Percentiles rank a stretch among this genome's conserved stretches.
Evolutionary conservation across 2,329 filamentous ascomycete species (phyloP).

Genomic region (Nigrograna mackinnonii): DNA sequence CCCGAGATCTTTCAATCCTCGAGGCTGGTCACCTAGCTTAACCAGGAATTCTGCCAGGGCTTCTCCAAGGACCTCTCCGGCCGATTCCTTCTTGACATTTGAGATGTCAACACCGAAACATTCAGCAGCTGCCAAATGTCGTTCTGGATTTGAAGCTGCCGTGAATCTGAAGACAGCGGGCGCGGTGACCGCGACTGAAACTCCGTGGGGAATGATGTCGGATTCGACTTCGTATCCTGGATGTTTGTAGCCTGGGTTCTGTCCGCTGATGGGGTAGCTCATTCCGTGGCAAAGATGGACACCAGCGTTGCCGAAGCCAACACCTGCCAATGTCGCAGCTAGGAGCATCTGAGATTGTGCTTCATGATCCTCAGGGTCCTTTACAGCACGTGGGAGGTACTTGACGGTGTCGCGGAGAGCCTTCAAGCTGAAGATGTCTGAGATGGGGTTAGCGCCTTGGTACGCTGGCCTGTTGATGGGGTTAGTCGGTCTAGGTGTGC

Average conservation of each 20-base stretch:
- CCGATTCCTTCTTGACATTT: conserved; percentile 85
- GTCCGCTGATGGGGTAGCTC: conserved; percentile 95
- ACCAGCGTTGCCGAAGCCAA: conserved; percentile 96
- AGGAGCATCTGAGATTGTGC: conserved; percentile 96
- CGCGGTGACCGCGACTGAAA: conserved; percentile 90
- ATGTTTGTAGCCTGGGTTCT: conserved; percentile 91
- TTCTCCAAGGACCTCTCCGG: conserved; percentile 84
- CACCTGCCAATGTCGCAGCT: conserved; percentile 89
- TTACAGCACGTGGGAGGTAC: conserved; percentile 86
- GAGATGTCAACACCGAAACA: conserved; percentile 87
- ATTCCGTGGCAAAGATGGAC: conserved; percentile 91
- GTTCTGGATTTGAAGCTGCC: conserved; percentile 84
- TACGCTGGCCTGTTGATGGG: conserved; percentile 92
- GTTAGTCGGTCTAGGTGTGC: conserved; percentile 81
- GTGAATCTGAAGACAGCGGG: conserved; percentile 96
- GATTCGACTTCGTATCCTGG: conserved; percentile 76
- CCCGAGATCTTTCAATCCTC: conserved; percentile 80
- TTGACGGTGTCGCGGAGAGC: conserved; percentile 84
- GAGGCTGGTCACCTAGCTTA: conserved; percentile 85
- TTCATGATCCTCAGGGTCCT: conserved; percentile 86
- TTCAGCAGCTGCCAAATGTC: conserved; percentile 87
- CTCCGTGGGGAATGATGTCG: conserved; percentile 92
- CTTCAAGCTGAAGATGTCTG: conserved; percentile 91
- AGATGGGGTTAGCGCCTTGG: conserved; percentile 96
- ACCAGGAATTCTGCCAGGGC: conserved; percentile 81